These are phyloP conservation scores for Tuber borchii DNA, from an alignment of 495 filamentous ascomycete genomes.

Conservation along the genomic window DNA sequence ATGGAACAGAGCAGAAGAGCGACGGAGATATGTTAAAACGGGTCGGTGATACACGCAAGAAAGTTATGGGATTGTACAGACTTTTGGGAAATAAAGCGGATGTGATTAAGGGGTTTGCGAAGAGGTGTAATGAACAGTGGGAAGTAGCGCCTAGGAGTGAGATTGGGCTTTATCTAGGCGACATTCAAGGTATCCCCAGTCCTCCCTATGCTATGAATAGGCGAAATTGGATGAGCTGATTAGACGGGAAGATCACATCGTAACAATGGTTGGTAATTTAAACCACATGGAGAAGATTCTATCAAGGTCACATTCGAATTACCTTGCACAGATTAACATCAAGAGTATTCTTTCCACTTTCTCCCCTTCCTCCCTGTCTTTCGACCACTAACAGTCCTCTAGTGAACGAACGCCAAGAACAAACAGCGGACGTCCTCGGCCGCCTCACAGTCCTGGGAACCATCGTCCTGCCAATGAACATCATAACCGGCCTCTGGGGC, in stretches of 20 bases:
- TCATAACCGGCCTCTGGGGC: slow-evolving; percentile 90
- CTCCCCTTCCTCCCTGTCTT: slow-evolving; percentile 53
- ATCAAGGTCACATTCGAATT: slow-evolving; percentile 89
- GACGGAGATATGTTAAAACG: slow-evolving; percentile 63
- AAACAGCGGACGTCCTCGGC: slow-evolving; percentile 81
- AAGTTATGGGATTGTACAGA: slow-evolving; percentile 86
- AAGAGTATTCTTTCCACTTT: slow-evolving; percentile 52
- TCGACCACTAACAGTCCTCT: slow-evolving; percentile 60
- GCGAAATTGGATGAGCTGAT: slow-evolving; percentile 3
- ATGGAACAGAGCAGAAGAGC: slow-evolving; percentile 37
- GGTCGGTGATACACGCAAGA: slow-evolving; percentile 85
- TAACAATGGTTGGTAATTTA: slow-evolving; percentile 96
- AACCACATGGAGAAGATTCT: slow-evolving; percentile 97
- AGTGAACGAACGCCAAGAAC: slow-evolving; percentile 63
- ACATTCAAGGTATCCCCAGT: slow-evolving; percentile 60
- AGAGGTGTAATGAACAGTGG: slow-evolving; percentile 96
- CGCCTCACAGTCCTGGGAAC: slow-evolving; percentile 95
- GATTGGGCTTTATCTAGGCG: slow-evolving; percentile 89
- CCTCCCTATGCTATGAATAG: not conserved
- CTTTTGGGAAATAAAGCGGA: slow-evolving; percentile 93
- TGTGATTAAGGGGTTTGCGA: slow-evolving; percentile 93
- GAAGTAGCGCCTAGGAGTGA: slow-evolving; percentile 88
- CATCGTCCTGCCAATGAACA: slow-evolving; percentile 90
- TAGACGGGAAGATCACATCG: slow-evolving; percentile 68
- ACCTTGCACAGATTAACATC: slow-evolving; percentile 88